Evolutionary conservation across 805 yeast genomes (phyloP).

Genomic region (Candida morakotiae): DNA sequence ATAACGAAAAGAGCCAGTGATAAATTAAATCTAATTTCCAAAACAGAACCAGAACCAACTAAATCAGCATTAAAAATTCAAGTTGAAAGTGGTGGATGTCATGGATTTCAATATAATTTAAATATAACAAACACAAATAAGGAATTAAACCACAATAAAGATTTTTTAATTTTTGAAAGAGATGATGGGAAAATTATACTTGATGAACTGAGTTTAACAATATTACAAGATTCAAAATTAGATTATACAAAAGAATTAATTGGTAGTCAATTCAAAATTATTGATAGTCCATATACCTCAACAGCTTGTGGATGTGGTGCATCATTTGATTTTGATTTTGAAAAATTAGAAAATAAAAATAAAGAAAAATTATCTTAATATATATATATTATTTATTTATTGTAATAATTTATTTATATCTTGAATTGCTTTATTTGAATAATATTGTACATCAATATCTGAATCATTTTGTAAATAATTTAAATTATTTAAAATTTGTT

Average conservation of each 20-base stretch:
- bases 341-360: constrained; percentile 10
- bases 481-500: constrained; percentile 60
- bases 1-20: constrained; percentile 45
- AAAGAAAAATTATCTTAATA: not conserved
- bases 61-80: constrained; percentile 59
- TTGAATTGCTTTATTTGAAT: constrained; percentile 58
- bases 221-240: constrained; percentile 78
- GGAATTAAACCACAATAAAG: constrained; percentile 27
- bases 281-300: constrained; percentile 83
- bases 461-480: constrained; percentile 62
- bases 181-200: constrained; percentile 56
- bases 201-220: constrained; percentile 75
- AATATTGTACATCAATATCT: constrained; percentile 88
- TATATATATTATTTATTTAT: not conserved
- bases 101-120: constrained; percentile 89
- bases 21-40: constrained; percentile 51
- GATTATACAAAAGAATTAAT: constrained; percentile 91
- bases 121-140: constrained; percentile 46
- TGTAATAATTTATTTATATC: constrained; percentile 15
- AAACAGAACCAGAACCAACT: constrained; percentile 51
- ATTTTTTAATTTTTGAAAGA: constrained; percentile 56
- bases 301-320: constrained; percentile 46
- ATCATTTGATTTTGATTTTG: constrained; percentile 45
- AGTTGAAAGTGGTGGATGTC: constrained; percentile 97
- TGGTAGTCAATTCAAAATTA: constrained; percentile 89